Percentiles rank a stretch among this genome's conserved stretches.
Conservation (phyloP, 2,329 filamentous ascomycete species). For the Xylaria sp. region DNA sequence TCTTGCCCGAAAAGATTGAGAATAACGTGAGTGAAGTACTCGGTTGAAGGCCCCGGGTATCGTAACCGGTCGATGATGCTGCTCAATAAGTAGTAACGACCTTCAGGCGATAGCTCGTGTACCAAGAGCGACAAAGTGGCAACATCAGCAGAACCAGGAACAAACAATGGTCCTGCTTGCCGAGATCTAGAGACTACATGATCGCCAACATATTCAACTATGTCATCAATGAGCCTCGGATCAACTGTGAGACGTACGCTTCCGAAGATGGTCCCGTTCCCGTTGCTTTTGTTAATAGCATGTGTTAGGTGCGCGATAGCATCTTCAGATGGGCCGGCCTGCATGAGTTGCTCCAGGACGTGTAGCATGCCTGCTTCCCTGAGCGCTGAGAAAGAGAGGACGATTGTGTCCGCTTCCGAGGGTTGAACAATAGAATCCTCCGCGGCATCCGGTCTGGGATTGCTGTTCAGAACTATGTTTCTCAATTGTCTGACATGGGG, state of each 20-base stretch:
- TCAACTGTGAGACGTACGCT: conserved; percentile 75
- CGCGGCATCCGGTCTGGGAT: conserved; percentile 75
- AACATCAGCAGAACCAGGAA: conserved; percentile 72
- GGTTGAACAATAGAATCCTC: conserved; percentile 65
- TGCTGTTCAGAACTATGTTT: conserved; percentile 84
- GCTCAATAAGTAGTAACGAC: conserved; percentile 83
- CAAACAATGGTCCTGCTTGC: conserved; percentile 71
- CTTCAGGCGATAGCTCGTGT: conserved; percentile 78
- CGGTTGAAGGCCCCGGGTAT: conserved; percentile 87
- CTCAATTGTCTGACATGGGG: conserved; percentile 86
- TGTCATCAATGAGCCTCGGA: conserved; percentile 76
- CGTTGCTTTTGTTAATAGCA: conserved; percentile 70
- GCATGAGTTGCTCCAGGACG: conserved; percentile 67
- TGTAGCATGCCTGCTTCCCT: conserved; percentile 65
- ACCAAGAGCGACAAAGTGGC: conserved; percentile 80
- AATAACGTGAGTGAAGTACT: conserved; percentile 89
- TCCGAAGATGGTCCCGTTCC: conserved; percentile 71
- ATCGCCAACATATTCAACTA: conserved; percentile 84
- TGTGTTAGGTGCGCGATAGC: conserved; percentile 80
- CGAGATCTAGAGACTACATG: conserved; percentile 71
- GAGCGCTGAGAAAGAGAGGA: conserved; percentile 52
- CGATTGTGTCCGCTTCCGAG: conserved; percentile 48
- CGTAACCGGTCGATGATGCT: conserved; percentile 92
- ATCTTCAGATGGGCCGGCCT: conserved; percentile 73
- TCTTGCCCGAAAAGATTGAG: conserved; percentile 87